These are phyloP conservation scores for Clitoria ternatea DNA, from an alignment of 306 rosid species.

Conservation along the genomic window DNA sequence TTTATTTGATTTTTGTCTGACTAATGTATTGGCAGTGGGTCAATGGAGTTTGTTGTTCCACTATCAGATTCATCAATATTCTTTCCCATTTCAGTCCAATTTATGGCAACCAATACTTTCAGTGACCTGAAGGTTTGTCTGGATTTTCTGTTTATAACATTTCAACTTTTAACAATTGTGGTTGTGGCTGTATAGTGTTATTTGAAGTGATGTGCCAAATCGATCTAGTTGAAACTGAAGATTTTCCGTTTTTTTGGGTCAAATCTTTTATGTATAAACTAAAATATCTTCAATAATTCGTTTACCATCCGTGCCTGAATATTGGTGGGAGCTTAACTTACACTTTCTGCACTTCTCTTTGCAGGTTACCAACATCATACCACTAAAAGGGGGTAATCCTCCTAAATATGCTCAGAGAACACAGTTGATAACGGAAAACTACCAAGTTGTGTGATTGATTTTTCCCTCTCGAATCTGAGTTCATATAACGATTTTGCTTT, in stretches of 20 bases:
- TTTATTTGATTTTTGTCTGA: slow-evolving; percentile 15
- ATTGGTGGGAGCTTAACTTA: not conserved
- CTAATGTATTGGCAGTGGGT: slow-evolving; percentile 63
- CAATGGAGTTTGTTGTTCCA: slow-evolving; percentile 93
- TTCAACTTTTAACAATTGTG: not conserved
- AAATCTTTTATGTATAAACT: not conserved
- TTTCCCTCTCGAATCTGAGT: slow-evolving; percentile 6
- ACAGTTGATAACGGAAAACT: slow-evolving; percentile 79
- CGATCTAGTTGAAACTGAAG: not conserved
- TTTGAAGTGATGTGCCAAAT: not conserved
- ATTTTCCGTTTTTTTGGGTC: not conserved
- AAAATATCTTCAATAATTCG: not conserved
- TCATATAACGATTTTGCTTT: slow-evolving; percentile 20
- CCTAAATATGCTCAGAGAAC: slow-evolving; percentile 87
- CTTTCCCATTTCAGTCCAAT: slow-evolving; percentile 82
- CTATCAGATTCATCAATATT: slow-evolving; percentile 77
- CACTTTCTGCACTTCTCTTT: not conserved
- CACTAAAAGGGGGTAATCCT: slow-evolving; percentile 67
- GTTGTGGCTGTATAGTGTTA: not conserved
- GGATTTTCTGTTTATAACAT: too few relatives aligned
- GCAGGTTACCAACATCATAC: slow-evolving; percentile 66
- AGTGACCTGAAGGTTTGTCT: slow-evolving; percentile 80
- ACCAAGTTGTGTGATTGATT: slow-evolving; percentile 64
- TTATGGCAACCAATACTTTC: slow-evolving; percentile 71
- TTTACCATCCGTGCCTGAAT: not conserved